Evolutionary conservation across 2,329 filamentous ascomycete species (phyloP), one percentile per base, ranked within the genome.

Genomic region (Arthroderma sp.): DNA sequence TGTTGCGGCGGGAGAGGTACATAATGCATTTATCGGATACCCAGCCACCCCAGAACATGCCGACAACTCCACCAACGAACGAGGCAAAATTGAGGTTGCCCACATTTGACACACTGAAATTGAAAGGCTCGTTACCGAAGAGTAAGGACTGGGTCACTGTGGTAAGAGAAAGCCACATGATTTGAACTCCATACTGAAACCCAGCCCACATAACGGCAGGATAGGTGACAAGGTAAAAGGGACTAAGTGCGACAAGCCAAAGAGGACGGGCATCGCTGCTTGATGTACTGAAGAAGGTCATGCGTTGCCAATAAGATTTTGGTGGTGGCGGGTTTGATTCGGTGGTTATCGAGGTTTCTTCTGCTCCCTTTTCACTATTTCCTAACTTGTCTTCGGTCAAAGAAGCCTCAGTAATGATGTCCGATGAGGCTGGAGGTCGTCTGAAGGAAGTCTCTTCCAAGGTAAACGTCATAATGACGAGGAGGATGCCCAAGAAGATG

Each of bases 241-340:
- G 44, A 43, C 54, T 56, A 6, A 59, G 47, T 45, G 67, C 60
- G 11, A 55, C 50, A 6, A 57, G 55, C 15, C 57, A 54, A 0
- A 58, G 53, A 0, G 4, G 61, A 1, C 47, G 45, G 15, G 44
- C 45, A 39, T 34, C 49, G 44, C 34, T 45, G 28, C 45, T 29
- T 6, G 31, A 22, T 33, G 44, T 50, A 37, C 43, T 61, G 31
- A 56, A 56, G 1, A 68, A 46, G 1, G 62, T 55, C n/a, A 74
- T 53, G 7, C 63, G 60, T 50, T 71, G 56, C 43, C 56, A 53
- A 48, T 71, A 72, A 0, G 66, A 62, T 42, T 71, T 72, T 8
- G 53, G 47, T 6, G 60, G 61, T 27, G 43, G 49, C 32, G 47
- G 31, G 29, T 15, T 29, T 11, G 46, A 38, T 29, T 40, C 36